Evolutionary conservation across 306 rosid genomes (phyloP).

Genomic region (Amphicarpaea edgeworthii): DNA sequence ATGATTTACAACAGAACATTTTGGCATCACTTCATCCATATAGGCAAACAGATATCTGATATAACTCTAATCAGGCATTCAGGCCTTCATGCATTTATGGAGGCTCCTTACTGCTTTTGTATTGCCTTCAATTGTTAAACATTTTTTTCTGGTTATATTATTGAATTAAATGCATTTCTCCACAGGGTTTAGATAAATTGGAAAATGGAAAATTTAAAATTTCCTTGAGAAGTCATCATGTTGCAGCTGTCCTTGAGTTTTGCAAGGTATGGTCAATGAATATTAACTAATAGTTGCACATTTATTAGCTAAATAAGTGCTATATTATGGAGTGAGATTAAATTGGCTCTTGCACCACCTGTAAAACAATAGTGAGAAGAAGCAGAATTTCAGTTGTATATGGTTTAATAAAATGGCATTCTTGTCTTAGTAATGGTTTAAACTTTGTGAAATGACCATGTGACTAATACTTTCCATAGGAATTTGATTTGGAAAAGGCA

Average conservation of each 20-base stretch:
- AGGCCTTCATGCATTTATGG: conserved; percentile 24
- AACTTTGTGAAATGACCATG: conserved; percentile 7
- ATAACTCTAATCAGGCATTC: conserved; percentile 22
- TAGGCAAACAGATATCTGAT: conserved; percentile 11
- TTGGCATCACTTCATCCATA: neutral
- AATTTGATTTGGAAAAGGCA: conserved; percentile 30
- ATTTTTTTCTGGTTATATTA: conserved; percentile 9
- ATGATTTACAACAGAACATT: neutral
- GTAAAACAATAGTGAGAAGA: conserved; percentile 4
- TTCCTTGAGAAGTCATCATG: conserved; percentile 73
- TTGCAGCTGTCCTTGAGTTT: conserved; percentile 81
- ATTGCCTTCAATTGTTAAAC: neutral
- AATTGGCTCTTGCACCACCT: conserved; percentile 26
- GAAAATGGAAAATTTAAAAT: conserved; percentile 83
- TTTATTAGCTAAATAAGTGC: conserved; percentile 36
- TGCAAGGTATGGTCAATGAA: conserved; percentile 72
- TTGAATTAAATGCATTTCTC: conserved; percentile 39
- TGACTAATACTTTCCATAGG: conserved; percentile 1
- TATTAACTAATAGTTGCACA: conserved; percentile 5
- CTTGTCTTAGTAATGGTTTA: conserved; percentile 5
- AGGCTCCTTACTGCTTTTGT: conserved; percentile 27
- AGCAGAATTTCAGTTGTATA: conserved; percentile 14
- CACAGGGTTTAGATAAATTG: conserved; percentile 76
- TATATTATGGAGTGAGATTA: conserved; percentile 6
- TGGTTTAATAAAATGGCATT: conserved; percentile 19